Conservation (phyloP, 129 eudicot species). For the Centella asiatica region DNA sequence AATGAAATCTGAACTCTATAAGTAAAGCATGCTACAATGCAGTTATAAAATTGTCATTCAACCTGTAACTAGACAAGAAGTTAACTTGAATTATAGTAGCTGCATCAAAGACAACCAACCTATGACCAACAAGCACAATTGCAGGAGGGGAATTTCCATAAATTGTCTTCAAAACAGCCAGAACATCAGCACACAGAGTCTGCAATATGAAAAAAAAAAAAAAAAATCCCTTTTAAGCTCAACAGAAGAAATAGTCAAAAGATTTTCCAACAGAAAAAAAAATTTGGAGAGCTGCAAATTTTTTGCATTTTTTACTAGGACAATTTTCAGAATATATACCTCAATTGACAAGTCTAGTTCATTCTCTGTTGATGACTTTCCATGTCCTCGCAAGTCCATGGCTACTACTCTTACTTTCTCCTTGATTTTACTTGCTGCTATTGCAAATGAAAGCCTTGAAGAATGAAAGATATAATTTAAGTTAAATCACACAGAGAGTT, state of each 20-base stretch:
- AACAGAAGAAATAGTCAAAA: background rate
- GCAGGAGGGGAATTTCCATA: slow-evolving; percentile 94
- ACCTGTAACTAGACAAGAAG: background rate
- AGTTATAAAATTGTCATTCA: background rate
- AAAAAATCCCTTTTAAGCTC: slow-evolving; percentile 8
- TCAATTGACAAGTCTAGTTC: slow-evolving; percentile 84
- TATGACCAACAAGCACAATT: slow-evolving; percentile 91
- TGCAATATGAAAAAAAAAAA: slow-evolving; percentile 20
- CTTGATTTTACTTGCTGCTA: slow-evolving; percentile 62
- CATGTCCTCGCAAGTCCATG: slow-evolving; percentile 96
- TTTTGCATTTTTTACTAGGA: background rate
- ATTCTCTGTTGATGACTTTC: slow-evolving; percentile 83
- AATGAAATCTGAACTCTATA: too few species aligned
- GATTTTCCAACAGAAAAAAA: background rate
- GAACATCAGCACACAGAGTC: slow-evolving; percentile 81
- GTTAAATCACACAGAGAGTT: too few species aligned
- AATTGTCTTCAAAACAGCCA: slow-evolving; percentile 84
- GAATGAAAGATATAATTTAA: background rate
- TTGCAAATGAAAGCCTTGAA: slow-evolving; percentile 86
- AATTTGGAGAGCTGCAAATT: background rate
- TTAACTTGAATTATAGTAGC: background rate
- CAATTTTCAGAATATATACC: slow-evolving; percentile 30
- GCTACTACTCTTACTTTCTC: slow-evolving; percentile 90
- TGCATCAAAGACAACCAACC: slow-evolving; percentile 33
- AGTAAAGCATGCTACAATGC: background rate